Percentiles rank a stretch among this genome's conserved stretches.
These are phyloP conservation scores for Bassia scoparia DNA, from an alignment of 148 eudicot genomes.

Conservation along the genomic window DNA sequence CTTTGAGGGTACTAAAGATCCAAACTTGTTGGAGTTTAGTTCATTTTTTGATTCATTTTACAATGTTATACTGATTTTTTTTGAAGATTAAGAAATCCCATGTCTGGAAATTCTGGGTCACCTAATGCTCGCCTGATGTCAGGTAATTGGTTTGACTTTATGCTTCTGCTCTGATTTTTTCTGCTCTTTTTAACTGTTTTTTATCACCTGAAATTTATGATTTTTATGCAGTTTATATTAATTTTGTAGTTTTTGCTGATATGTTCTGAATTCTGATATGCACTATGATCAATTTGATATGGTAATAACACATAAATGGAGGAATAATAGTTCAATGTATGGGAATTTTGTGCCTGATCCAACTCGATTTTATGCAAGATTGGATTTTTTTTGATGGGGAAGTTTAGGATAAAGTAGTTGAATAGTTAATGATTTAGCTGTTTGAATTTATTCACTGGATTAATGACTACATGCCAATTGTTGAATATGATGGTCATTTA, in stretches of 20 bases:
- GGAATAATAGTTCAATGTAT: background rate
- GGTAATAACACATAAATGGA: too few relatives aligned
- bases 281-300: too few relatives aligned
- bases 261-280: background rate
- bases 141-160: conserved; percentile 40
- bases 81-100: conserved; percentile 10
- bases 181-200: background rate
- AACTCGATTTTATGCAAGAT: background rate
- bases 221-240: too few relatives aligned
- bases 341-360: background rate
- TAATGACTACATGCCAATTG: background rate
- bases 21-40: background rate
- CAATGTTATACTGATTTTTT: background rate
- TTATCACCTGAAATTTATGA: background rate
- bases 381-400: background rate
- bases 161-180: background rate
- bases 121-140: conserved; percentile 28
- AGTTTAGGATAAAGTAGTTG: background rate
- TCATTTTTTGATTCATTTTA: conserved; percentile 7
- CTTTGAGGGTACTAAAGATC: background rate
- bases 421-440: background rate
- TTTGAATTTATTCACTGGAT: background rate
- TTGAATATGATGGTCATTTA: background rate
- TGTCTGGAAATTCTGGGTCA: conserved; percentile 13
- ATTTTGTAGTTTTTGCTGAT: background rate